Conservation (phyloP, 768 basidiomycete genomes). For the Leccinum olivaceopallidum region DNA sequence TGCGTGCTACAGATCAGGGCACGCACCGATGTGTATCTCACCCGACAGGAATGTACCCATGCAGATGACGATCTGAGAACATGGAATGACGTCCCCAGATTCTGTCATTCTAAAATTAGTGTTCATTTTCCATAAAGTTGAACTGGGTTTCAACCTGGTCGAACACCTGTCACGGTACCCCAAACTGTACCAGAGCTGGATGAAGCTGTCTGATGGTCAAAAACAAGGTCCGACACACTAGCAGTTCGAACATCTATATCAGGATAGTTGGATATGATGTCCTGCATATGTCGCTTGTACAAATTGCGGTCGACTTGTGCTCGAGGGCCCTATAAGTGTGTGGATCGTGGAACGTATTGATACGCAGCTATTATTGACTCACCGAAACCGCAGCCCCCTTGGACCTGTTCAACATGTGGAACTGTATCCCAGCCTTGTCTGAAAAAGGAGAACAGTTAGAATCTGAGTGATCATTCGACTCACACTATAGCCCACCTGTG, state of each 20-base stretch:
- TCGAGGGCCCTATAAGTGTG: conserved; percentile 69
- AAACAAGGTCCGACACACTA: conserved; percentile 77
- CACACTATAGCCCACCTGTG: conserved; percentile 53
- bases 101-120: conserved; percentile 42
- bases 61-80: conserved; percentile 82
- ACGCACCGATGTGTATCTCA: conserved; percentile 83
- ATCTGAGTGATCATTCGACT: background rate
- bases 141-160: conserved; percentile 48
- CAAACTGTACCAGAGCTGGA: conserved; percentile 36
- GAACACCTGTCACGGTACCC: conserved; percentile 64
- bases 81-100: conserved; percentile 69
- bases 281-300: conserved; percentile 84
- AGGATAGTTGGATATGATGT: conserved; percentile 60
- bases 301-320: conserved; percentile 86
- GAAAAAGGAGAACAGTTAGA: background rate
- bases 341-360: background rate
- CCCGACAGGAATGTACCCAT: conserved; percentile 92
- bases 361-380: conserved; percentile 18
- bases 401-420: conserved; percentile 80
- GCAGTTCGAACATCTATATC: conserved; percentile 70
- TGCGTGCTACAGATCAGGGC: background rate
- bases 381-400: conserved; percentile 93
- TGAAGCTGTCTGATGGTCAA: conserved; percentile 44
- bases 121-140: background rate
- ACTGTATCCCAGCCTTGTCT: conserved; percentile 91